Evolutionary conservation across 352 stramenopile genomes (phyloP).

Genomic region (Phytophthora foliorum): DNA sequence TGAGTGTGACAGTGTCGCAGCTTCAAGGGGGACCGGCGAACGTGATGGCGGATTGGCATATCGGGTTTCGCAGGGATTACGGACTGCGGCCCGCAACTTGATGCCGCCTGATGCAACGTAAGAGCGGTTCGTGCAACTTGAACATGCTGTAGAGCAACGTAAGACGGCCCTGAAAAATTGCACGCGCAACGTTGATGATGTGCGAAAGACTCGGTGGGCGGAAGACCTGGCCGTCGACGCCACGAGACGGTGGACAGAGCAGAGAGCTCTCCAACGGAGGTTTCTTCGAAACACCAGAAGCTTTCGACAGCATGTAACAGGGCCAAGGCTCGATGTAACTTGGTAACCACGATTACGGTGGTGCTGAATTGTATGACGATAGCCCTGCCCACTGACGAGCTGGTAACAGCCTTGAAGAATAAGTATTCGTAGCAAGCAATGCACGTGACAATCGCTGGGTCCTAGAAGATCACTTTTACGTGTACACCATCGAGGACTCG

Average conservation of each 20-base stretch:
- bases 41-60: slow-evolving; percentile 4
- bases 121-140: neutral
- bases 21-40: slow-evolving; percentile 29
- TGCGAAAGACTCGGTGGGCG: neutral
- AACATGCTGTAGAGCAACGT: neutral
- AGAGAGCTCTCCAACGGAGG: neutral
- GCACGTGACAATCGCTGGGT: slow-evolving; percentile 62
- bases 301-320: too few species aligned
- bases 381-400: slow-evolving; percentile 18
- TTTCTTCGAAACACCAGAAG: too few species aligned
- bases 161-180: neutral
- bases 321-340: too few species aligned
- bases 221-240: neutral
- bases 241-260: neutral
- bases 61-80: slow-evolving; percentile 15
- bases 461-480: slow-evolving; percentile 59
- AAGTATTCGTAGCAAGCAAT: slow-evolving; percentile 51
- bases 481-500: slow-evolving; percentile 47
- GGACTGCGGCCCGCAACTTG: neutral
- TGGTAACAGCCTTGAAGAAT: slow-evolving; percentile 34
- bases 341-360: slow-evolving; percentile 72
- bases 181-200: neutral
- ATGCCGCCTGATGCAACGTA: neutral
- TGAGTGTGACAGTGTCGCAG: slow-evolving; percentile 24
- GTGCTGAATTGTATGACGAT: slow-evolving; percentile 44